These are phyloP conservation scores for Vaccinium darrowii DNA, from an alignment of 148 eudicot genomes.

Conservation along the genomic window DNA sequence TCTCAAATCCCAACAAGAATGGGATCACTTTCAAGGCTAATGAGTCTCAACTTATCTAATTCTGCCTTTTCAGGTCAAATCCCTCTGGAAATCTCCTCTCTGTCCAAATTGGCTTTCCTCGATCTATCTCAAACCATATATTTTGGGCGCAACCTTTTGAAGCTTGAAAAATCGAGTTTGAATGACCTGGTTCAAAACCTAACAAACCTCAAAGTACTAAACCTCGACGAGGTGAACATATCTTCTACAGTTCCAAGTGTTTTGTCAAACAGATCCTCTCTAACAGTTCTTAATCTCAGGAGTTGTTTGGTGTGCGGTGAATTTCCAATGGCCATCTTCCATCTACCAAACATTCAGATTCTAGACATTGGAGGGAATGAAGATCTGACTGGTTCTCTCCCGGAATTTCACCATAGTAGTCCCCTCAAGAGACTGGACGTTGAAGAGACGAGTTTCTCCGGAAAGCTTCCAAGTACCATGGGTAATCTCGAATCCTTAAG, in stretches of 20 bases:
- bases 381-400: conserved; percentile 23
- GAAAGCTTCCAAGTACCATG: background rate
- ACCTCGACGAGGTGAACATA: conserved; percentile 18
- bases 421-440: conserved; percentile 15
- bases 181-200: too few species aligned
- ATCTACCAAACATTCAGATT: conserved; percentile 24
- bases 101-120: too few species aligned
- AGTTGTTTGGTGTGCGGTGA: conserved; percentile 22
- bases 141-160: too few species aligned
- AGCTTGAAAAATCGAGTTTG: too few species aligned
- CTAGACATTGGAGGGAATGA: conserved; percentile 18
- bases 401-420: conserved; percentile 25
- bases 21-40: too few species aligned
- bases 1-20: too few species aligned
- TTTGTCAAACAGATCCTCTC: conserved; percentile 21
- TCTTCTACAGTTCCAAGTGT: conserved; percentile 27
- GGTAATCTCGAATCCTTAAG: too few species aligned
- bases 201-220: background rate
- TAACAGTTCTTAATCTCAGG: background rate
- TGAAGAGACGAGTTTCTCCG: background rate
- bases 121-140: too few species aligned
- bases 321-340: conserved; percentile 27
- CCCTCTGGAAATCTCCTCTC: too few species aligned
- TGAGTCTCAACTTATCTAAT: too few species aligned
- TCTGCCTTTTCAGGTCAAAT: too few species aligned